phyloP scores from a whole-genome alignment of 2,329 filamentous ascomycete genomes.

The Cladosporium sp. region DNA sequence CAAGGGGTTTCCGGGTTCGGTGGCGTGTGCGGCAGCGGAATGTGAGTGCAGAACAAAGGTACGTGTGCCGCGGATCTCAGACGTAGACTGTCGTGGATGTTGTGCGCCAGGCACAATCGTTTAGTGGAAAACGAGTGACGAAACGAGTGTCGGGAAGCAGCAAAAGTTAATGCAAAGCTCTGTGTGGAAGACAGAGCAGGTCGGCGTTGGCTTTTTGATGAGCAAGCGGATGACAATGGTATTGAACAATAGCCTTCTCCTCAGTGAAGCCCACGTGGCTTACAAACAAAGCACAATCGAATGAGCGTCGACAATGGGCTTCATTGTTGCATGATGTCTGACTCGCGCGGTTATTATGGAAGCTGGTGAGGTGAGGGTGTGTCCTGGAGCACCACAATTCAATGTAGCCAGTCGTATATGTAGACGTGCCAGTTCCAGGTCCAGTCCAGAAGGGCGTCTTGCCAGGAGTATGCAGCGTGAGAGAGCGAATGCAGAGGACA shows the following conservation, averaged over 20 bases:
- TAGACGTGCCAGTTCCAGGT: neutral
- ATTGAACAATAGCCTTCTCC: slow-evolving; percentile 2
- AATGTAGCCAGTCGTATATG: neutral
- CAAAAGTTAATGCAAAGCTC: neutral
- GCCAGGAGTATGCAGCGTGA: neutral
- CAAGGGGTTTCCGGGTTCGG: slow-evolving; percentile 6
- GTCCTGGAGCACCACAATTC: neutral
- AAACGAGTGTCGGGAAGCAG: neutral
- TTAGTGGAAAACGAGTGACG: neutral
- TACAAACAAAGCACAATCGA: slow-evolving; percentile 3
- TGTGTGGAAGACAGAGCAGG: neutral
- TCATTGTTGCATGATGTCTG: slow-evolving; percentile 8
- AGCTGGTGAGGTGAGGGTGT: neutral
- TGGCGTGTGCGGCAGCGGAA: neutral
- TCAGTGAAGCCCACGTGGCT: neutral
- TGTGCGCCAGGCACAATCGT: slow-evolving; percentile 9
- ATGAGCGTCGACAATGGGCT: neutral
- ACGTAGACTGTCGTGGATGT: neutral
- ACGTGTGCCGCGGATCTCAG: neutral
- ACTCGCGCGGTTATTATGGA: neutral
- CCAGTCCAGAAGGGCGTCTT: neutral
- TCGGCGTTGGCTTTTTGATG: neutral
- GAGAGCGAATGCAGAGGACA: neutral
- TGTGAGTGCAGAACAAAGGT: slow-evolving; percentile 1
- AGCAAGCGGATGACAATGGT: neutral